phyloP scores from a whole-genome alignment of 2,329 filamentous ascomycete genomes.

The Trichoderma endophyticum region DNA sequence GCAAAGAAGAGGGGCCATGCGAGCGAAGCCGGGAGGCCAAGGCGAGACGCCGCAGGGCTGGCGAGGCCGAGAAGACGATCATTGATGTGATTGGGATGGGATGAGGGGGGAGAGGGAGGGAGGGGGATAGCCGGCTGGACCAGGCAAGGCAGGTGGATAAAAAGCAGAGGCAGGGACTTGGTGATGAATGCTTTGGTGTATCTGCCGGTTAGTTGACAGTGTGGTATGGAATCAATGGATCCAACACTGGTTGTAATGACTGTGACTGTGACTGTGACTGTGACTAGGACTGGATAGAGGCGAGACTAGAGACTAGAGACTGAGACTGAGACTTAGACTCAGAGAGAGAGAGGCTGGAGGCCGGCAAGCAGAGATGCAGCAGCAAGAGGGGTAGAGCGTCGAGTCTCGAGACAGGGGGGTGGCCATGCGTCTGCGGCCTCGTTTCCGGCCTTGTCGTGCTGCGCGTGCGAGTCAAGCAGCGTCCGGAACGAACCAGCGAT shows the following conservation, averaged over 20 bases:
- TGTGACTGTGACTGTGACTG: too few relatives aligned
- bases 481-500: not conserved
- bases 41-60: constrained; percentile 23
- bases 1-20: constrained; percentile 23
- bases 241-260: not conserved
- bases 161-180: not conserved
- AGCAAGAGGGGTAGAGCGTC: not conserved
- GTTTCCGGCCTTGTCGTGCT: not conserved
- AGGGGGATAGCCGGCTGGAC: not conserved
- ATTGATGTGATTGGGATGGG: constrained; percentile 1
- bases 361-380: not conserved
- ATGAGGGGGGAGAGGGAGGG: not conserved
- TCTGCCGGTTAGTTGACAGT: not conserved
- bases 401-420: not conserved
- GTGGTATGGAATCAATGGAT: not conserved
- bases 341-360: not conserved
- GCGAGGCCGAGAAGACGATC: constrained; percentile 20
- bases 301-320: not conserved
- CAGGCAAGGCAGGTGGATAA: not conserved
- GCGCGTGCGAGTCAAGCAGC: constrained; percentile 1
- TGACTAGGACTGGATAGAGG: not conserved
- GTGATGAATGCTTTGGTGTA: not conserved
- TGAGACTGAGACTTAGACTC: not conserved
- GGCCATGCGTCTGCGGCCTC: not conserved
- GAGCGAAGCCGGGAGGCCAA: constrained; percentile 17